Base-by-base conservation (phyloP, 768 basidiomycete species). In the Baorangia bicolor region DNA sequence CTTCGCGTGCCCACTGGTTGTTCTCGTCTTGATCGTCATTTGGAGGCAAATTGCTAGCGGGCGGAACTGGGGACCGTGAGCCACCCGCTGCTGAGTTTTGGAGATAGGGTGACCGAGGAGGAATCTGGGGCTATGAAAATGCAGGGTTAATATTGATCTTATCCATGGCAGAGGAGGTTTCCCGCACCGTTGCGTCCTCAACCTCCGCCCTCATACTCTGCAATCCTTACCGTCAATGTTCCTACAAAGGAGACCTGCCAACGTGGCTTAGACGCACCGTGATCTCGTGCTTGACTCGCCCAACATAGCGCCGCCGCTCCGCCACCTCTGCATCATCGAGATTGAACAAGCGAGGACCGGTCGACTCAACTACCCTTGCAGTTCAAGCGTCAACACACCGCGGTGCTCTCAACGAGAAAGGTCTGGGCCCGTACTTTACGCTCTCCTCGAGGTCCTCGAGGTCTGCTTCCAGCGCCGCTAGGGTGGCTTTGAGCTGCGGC, bases 381-480 rank as follows among this genome's bases (percentile, higher is more conserved):
- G 53, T 53, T 38, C 55, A 57, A 54, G 38, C 6, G 48, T 56
- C 46, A 57, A 23, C 23, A 51, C 16, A 48, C 14, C 33, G 23
- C 16, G n/a, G 34, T 33, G 31, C 18, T 27, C 27, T 28, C 47
- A 3, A 31, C 33, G 20, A 30, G n/a, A 39, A 46, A 37, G 4
- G 27, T 27, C n/a, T 37, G 23, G 52, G 47, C 1, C 68, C 81
- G 60, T 70, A 92, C 91, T 84, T 87, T 41, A 98, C 94, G 65
- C 92, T 94, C 66, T 93, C 92, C 47, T 97, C 94, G n/a, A 98
- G 74, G 68, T 94, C 94, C 57, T 94, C 92, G 23, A 96, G 69
- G 74, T 98, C 95, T 0, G 88, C 88, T 66, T 94, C 91, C 27
- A 98, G 75, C 2, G 87, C 74, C 1, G 84, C 80, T 10, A 98